Evolutionary conservation across 2,329 filamentous ascomycete genomes (phyloP), one percentile per base, ranked within the genome.

Genomic region (Mycosphaerella sp.): DNA sequence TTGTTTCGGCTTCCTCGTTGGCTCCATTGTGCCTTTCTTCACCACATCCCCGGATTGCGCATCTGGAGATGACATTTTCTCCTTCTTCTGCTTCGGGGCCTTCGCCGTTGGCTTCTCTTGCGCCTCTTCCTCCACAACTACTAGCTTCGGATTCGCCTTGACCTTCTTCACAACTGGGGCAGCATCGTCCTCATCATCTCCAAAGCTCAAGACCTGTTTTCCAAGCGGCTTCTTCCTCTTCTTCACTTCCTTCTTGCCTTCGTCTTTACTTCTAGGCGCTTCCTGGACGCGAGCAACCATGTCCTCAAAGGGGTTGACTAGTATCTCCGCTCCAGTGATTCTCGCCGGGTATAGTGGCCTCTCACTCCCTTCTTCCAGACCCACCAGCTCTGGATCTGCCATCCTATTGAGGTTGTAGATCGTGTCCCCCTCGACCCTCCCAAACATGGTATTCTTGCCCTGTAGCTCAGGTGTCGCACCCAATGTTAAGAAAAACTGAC

Each of bases 381-480:
- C 75, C 21, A 85, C 81, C 14, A 95, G 75, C 67, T 97, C 93
- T 0, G 82, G 82, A 68, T 97, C 91, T 17, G 87, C 90, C 78
- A 97, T 95, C 72, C 91, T 95, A 67, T 91, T 84, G 66, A 98
- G 71, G 70, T 96, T 97, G 74, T 95, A 98, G 52, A 98, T 93
- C 12, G 92, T 96, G 61, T 97, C 89, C 29, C 92, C 93, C 36
- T 87, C 89, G 43, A 98, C 81, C 53, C 93, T 80, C 14, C 93
- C 93, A 75, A 98, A 97, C 70, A 97, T 75, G 0, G 93, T 97
- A 70, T 96, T 96, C 73, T 88, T 89, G 48, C 86, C 87, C 62
- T 86, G 89, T 66, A 98, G 71, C 75, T 97, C 90, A 26, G 89
- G 84, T 23, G 91, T 90, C 51, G 78, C 77, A 59, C 83, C 90